Evolutionary conservation across 2,329 filamentous ascomycete genomes (phyloP).

Genomic region (Aureobasidium namibiae): DNA sequence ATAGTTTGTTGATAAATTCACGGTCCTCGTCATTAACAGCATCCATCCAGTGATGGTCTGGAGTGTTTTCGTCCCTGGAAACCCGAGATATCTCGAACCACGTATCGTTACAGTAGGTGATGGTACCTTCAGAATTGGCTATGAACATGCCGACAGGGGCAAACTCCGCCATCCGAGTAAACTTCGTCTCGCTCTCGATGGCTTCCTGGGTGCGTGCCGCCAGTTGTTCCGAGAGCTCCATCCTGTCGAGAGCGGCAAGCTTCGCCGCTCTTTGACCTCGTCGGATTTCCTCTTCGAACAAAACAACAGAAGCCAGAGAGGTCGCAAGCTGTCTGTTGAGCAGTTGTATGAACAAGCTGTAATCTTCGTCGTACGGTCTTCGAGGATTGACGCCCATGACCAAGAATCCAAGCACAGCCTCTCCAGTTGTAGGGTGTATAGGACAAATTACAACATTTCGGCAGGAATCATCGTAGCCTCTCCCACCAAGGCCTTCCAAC

Average conservation of each 20-base stretch:
- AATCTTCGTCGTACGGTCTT: constrained; percentile 72
- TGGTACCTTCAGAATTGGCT: constrained; percentile 59
- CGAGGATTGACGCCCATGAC: constrained; percentile 72
- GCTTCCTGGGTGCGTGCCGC: constrained; percentile 52
- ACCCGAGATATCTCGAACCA: constrained; percentile 58
- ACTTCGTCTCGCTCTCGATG: constrained; percentile 61
- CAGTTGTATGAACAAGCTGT: constrained; percentile 67
- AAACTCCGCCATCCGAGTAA: constrained; percentile 77
- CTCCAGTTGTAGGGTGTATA: constrained; percentile 67
- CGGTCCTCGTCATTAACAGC: constrained; percentile 62
- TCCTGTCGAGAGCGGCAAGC: constrained; percentile 66
- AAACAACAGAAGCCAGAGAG: constrained; percentile 69
- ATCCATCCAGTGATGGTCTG: constrained; percentile 55
- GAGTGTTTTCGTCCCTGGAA: constrained; percentile 14
- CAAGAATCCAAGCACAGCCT: constrained; percentile 67
- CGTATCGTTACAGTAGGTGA: constrained; percentile 75
- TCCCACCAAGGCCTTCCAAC: constrained; percentile 58
- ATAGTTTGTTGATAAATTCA: constrained; percentile 49
- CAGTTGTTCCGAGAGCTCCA: constrained; percentile 68
- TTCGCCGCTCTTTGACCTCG: constrained; percentile 65
- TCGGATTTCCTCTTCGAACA: constrained; percentile 77
- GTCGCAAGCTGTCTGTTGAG: constrained; percentile 69
- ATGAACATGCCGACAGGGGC: constrained; percentile 81
- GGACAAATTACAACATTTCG: constrained; percentile 67
- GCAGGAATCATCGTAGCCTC: constrained; percentile 64